These are phyloP conservation scores for Trametopsis cervina DNA, from an alignment of 768 basidiomycete genomes.

Conservation along the genomic window DNA sequence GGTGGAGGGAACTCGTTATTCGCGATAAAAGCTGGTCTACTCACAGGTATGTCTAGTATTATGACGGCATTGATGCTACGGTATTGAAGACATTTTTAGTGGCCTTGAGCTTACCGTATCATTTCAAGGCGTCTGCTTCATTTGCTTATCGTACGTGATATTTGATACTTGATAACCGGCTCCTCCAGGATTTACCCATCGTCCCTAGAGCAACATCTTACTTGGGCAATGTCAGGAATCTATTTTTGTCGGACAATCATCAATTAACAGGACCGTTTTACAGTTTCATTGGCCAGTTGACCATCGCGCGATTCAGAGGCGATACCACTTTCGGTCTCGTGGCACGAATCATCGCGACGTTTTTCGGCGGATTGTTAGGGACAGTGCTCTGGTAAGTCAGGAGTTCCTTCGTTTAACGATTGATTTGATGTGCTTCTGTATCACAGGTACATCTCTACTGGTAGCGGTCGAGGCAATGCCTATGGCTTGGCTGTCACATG, in stretches of 20 bases:
- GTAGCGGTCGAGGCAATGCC: slow-evolving; percentile 49
- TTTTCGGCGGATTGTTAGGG: slow-evolving; percentile 57
- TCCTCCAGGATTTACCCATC: background rate
- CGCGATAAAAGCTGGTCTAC: slow-evolving; percentile 61
- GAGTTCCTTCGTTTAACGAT: background rate
- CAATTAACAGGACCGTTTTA: background rate
- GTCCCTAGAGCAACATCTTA: slow-evolving; percentile 47
- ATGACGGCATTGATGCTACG: background rate
- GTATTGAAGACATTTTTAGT: slow-evolving; percentile 28
- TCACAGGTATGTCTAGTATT: slow-evolving; percentile 40
- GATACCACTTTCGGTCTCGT: slow-evolving; percentile 67
- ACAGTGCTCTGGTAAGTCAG: slow-evolving; percentile 57
- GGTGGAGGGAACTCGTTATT: slow-evolving; percentile 57
- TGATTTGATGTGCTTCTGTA: background rate
- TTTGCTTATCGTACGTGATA: slow-evolving; percentile 52
- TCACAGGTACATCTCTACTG: slow-evolving; percentile 72
- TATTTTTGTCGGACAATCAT: background rate
- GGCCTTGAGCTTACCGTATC: slow-evolving; percentile 50
- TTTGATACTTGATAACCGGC: background rate
- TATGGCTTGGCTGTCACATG: slow-evolving; percentile 67
- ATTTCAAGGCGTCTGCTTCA: slow-evolving; percentile 43
- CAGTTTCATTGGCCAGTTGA: slow-evolving; percentile 73
- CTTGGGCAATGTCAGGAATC: slow-evolving; percentile 59
- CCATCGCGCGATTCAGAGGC: slow-evolving; percentile 63
- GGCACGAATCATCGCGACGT: slow-evolving; percentile 56